A percentile compares a stretch with the other conserved stretches of the same genome.
phyloP scores from a whole-genome alignment of 371 early-diverging fungal genomes.

The Mortierella sp. region DNA sequence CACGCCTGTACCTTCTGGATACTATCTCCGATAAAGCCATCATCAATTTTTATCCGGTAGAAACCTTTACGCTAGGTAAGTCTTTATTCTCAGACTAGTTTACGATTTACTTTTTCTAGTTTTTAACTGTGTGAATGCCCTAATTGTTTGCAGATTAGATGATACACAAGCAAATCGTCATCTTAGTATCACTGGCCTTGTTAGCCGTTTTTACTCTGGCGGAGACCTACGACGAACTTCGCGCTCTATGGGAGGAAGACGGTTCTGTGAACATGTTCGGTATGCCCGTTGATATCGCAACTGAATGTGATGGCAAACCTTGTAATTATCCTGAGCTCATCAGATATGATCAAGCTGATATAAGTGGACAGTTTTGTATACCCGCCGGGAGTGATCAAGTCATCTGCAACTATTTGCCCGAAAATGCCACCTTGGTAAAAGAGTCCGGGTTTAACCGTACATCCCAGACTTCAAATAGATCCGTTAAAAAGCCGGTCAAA shows the following conservation, averaged over 20 bases:
- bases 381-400: not conserved
- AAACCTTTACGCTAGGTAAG: too few species aligned
- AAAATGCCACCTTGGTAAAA: too few species aligned
- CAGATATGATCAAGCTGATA: not conserved
- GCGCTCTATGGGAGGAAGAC: not conserved
- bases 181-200: not conserved
- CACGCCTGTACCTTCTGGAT: not conserved
- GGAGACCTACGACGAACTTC: not conserved
- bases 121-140: not conserved
- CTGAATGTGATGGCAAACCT: conserved; percentile 1
- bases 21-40: too few species aligned
- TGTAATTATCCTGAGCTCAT: not conserved
- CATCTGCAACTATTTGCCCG: not conserved
- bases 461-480: too few species aligned
- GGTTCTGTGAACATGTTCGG: not conserved
- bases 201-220: not conserved
- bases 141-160: not conserved
- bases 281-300: not conserved
- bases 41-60: too few species aligned
- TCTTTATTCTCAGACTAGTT: not conserved
- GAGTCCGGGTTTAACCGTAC: too few species aligned
- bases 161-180: not conserved
- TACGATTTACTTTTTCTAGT: not conserved
- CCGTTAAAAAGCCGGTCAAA: too few species aligned
- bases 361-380: not conserved